A percentile compares a stretch with the other conserved stretches of the same genome.
phyloP scores from a whole-genome alignment of 331 rosid genomes.

The Telfairia occidentalis region DNA sequence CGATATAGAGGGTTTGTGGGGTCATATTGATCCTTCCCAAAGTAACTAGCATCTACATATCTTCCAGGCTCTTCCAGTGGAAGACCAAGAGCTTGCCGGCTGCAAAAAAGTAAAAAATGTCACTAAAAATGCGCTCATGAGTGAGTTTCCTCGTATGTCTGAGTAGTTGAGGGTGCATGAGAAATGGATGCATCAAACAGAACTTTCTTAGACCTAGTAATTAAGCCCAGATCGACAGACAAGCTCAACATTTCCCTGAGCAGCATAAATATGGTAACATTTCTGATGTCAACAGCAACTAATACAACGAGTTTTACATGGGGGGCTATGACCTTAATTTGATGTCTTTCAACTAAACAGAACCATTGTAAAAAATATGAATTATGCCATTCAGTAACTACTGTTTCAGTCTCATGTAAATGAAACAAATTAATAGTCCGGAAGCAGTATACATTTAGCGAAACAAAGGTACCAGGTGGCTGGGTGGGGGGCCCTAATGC shows the following conservation, averaged over 20 bases:
- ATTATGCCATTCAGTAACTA: not conserved
- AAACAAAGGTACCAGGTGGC: not conserved
- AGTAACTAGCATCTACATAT: constrained; percentile 59
- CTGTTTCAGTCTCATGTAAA: too few relatives aligned
- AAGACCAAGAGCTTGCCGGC: constrained; percentile 75
- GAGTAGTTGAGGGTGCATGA: not conserved
- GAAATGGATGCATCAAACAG: not conserved
- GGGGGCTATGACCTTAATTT: not conserved
- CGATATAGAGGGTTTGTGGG: constrained; percentile 67
- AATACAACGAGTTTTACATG: not conserved
- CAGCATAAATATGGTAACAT: not conserved
- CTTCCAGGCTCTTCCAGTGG: constrained; percentile 97
- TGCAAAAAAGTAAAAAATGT: constrained; percentile 13
- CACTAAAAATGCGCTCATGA: not conserved
- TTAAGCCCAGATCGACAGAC: not conserved
- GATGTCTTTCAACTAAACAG: not conserved
- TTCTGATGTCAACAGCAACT: not conserved
- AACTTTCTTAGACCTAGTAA: not conserved
- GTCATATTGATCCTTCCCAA: constrained; percentile 69
- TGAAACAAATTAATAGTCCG: too few relatives aligned
- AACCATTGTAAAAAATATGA: not conserved
- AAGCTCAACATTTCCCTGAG: not conserved
- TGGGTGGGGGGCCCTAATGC: not conserved
- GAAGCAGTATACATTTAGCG: not conserved
- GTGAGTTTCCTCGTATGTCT: not conserved